Evolutionary conservation across 2,329 filamentous ascomycete species (phyloP).

Genomic region (Arthroderma sp.): DNA sequence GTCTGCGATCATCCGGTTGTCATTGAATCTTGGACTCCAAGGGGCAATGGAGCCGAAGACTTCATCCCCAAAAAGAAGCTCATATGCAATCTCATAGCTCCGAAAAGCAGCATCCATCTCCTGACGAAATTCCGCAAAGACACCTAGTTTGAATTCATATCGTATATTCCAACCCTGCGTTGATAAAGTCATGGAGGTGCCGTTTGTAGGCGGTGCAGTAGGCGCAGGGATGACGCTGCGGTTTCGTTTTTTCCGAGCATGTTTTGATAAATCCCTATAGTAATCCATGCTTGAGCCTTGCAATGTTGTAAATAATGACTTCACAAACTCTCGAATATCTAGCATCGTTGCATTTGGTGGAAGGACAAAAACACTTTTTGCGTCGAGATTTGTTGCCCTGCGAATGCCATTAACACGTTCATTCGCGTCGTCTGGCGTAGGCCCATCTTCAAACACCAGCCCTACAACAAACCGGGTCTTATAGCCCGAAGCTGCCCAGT

Average conservation of each 20-base stretch:
- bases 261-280: conserved; percentile 87
- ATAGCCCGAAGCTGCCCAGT: conserved; percentile 48
- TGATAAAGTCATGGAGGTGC: conserved; percentile 75
- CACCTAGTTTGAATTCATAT: conserved; percentile 84
- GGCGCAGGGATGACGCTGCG: conserved; percentile 66
- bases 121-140: conserved; percentile 85
- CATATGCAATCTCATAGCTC: conserved; percentile 78
- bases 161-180: conserved; percentile 81
- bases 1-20: conserved; percentile 80
- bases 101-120: conserved; percentile 80
- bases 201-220: conserved; percentile 66
- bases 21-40: conserved; percentile 84
- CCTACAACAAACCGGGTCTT: conserved; percentile 67
- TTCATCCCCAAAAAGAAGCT: conserved; percentile 66
- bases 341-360: conserved; percentile 57
- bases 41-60: conserved; percentile 78
- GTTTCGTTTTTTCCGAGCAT: conserved; percentile 75
- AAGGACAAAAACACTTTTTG: conserved; percentile 75
- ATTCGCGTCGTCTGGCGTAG: conserved; percentile 49
- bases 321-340: conserved; percentile 61
- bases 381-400: conserved; percentile 63
- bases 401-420: conserved; percentile 70
- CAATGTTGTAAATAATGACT: conserved; percentile 57
- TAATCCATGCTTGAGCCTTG: conserved; percentile 72
- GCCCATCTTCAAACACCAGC: conserved; percentile 60